phyloP scores from a whole-genome alignment of 805 yeast species.

The Saturnispora silvae region DNA sequence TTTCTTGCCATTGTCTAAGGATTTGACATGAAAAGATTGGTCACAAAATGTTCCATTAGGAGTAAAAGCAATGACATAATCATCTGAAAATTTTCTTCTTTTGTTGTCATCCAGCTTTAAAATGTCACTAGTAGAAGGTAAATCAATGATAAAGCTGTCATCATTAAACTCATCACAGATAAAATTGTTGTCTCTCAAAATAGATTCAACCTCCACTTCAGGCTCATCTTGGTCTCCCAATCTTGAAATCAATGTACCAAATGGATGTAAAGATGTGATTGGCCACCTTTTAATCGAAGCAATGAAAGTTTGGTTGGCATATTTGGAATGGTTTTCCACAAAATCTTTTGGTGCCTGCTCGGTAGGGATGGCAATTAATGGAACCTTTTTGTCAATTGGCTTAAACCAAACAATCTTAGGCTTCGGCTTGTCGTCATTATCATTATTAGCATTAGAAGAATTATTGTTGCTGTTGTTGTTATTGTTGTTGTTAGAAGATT shows the following conservation, averaged over 20 bases:
- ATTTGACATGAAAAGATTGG: constrained; percentile 73
- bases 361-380: constrained; percentile 94
- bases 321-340: constrained; percentile 81
- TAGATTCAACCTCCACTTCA: constrained; percentile 74
- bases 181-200: constrained; percentile 79
- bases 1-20: constrained; percentile 43
- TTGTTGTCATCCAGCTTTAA: constrained; percentile 20
- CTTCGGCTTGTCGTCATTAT: constrained; percentile 23
- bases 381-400: constrained; percentile 96
- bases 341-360: constrained; percentile 96
- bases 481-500: constrained; percentile 34
- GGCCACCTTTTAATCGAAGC: constrained; percentile 99
- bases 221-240: constrained; percentile 74
- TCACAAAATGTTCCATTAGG: constrained; percentile 54
- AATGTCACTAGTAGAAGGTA: constrained; percentile 28
- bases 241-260: constrained; percentile 84
- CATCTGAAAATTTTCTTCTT: constrained; percentile 46
- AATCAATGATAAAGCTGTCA: constrained; percentile 26
- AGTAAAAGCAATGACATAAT: constrained; percentile 54
- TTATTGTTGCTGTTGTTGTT: no score
- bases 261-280: constrained; percentile 95
- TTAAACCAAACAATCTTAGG: constrained; percentile 99
- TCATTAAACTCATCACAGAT: constrained; percentile 60
- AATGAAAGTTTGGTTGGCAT: constrained; percentile 73
- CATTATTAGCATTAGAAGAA: no score